Evolutionary conservation across 306 rosid genomes (phyloP).

Genomic region (Citrullus colocynthis): DNA sequence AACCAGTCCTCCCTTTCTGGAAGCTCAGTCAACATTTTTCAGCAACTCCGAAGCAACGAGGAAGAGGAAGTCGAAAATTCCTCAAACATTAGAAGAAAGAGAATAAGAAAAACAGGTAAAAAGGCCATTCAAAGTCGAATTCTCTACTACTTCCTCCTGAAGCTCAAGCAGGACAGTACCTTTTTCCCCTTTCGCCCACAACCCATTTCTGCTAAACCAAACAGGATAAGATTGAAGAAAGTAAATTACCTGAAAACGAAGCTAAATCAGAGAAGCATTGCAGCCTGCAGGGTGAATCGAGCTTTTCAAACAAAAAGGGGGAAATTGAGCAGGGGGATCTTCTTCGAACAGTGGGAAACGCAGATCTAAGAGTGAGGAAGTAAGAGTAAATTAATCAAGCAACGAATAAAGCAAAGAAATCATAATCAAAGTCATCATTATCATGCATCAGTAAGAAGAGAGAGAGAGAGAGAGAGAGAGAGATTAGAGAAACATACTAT

Average conservation of each 20-base stretch:
- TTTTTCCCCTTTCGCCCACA: background rate
- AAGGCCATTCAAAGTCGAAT: background rate
- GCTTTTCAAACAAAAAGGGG: slow-evolving; percentile 7
- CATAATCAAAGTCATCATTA: slow-evolving; percentile 11
- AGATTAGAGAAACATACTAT: background rate
- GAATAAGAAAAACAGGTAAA: background rate
- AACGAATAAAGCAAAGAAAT: slow-evolving; percentile 14
- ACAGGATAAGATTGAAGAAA: slow-evolving; percentile 7
- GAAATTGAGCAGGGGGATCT: slow-evolving; percentile 24
- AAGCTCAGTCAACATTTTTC: background rate
- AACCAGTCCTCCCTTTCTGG: background rate
- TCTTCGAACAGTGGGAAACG: slow-evolving; percentile 12
- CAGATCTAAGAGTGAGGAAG: slow-evolving; percentile 44
- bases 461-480: slow-evolving; percentile 6
- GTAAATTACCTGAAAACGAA: slow-evolving; percentile 25
- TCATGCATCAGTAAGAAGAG: slow-evolving; percentile 4
- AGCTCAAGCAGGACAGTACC: background rate
- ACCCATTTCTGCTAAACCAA: slow-evolving; percentile 14
- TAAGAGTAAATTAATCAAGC: slow-evolving; percentile 9
- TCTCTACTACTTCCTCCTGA: background rate
- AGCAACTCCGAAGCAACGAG: background rate
- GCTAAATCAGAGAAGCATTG: slow-evolving; percentile 38
- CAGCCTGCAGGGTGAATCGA: background rate
- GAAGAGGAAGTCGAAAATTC: background rate
- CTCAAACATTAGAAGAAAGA: background rate